Base-by-base conservation (phyloP, 768 basidiomycete species). In the Mrakia blollopis region DNA sequence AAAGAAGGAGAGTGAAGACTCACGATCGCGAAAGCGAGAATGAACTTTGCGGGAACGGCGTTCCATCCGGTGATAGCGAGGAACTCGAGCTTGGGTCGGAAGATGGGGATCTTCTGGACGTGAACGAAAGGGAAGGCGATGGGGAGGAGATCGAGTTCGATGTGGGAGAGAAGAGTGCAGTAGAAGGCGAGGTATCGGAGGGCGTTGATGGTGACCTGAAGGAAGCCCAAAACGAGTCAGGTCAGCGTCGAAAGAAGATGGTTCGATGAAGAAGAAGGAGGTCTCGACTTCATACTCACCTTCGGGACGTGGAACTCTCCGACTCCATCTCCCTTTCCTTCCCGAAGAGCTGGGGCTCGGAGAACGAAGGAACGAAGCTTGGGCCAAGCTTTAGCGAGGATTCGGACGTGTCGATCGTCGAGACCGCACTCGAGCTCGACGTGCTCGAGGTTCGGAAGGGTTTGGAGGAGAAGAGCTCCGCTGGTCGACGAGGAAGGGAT, bases 361-460 rank as follows among this genome's bases (percentile, higher is more conserved):
- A 76, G 57, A 3, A 39, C 30, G 61, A 76, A 62, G 47, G n/a
- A 41, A 14, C 70, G 37, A 18, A 76, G 61, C 25, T 50, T 72
- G 35, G 69, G 60, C 75, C 75, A 76, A 0, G 75, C 57, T 32
- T 54, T 61, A 9, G 75, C 39, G 71, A 76, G 61, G 44, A 76
- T 35, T 30, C 28, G 23, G 5, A 76, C 41, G 30, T 71, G 60
- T 13, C 23, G 35, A 54, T 76, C 75, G 14, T 69, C 54, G 25
- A 76, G 30, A 28, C 52, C 52, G 35, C 35, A 32, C 23, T 39
- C 37, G 30, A 76, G 75, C 18, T 72, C 32, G 52, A 76, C 75
- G 23, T 72, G 35, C 62, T 69, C 68, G 39, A 76, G 75, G 32
- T 47, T 62, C 23, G 69, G 75, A n/a, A 76, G 75, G 11, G 70